Conservation (phyloP, 2,329 filamentous ascomycete genomes). For the Alternaria triticina region DNA sequence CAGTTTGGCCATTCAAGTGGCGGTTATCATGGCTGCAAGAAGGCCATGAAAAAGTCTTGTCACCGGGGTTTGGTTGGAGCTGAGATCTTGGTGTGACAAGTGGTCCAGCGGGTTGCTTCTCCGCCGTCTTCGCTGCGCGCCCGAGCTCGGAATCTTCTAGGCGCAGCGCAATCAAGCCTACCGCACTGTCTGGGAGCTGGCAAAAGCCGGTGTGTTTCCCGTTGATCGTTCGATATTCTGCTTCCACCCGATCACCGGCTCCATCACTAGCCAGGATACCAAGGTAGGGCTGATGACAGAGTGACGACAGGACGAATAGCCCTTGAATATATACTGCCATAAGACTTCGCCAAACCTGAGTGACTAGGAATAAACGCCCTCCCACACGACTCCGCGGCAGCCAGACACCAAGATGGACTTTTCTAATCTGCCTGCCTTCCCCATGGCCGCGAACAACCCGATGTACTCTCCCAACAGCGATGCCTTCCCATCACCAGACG, state of each 20-base stretch:
- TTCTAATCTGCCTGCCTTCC: slow-evolving; percentile 1
- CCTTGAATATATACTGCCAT: not conserved
- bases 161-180: slow-evolving; percentile 5
- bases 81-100: not conserved
- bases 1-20: not conserved
- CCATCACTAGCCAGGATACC: not conserved
- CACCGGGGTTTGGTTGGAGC: not conserved
- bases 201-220: slow-evolving; percentile 8
- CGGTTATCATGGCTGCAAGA: slow-evolving; percentile 1
- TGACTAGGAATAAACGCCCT: not conserved
- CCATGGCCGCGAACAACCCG: not conserved
- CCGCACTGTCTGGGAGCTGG: not conserved
- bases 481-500: slow-evolving; percentile 5
- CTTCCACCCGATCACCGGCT: not conserved
- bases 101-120: not conserved
- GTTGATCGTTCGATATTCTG: slow-evolving; percentile 9
- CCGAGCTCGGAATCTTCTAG: slow-evolving; percentile 6
- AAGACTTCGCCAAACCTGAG: not conserved
- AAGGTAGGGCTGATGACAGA: slow-evolving; percentile 4
- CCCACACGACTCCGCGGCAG: not conserved
- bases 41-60: not conserved
- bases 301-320: slow-evolving; percentile 7
- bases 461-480: slow-evolving; percentile 13
- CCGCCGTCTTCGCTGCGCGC: not conserved
- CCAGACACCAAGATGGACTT: slow-evolving; percentile 2